A percentile compares a stretch with the other conserved stretches of the same genome.
Conservation (phyloP, 2,329 filamentous ascomycete species). For the Botrytis tulipae region DNA sequence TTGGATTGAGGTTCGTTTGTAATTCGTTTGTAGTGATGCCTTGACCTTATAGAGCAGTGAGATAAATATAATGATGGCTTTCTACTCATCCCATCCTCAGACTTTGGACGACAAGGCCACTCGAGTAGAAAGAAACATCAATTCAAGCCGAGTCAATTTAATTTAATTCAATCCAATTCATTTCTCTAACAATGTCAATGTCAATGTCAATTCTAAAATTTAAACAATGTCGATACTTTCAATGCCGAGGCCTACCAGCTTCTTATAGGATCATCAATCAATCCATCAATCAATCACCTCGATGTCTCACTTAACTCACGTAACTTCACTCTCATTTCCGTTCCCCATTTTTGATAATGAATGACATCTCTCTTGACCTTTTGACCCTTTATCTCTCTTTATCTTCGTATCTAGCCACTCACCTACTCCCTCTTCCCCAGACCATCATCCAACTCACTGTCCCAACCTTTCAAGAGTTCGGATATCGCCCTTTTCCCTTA, state of each 20-base stretch:
- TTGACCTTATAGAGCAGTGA: no score
- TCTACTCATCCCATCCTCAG: not conserved
- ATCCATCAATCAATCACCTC: not conserved
- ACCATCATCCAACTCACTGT: not conserved
- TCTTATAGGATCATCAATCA: not conserved
- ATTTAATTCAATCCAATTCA: not conserved
- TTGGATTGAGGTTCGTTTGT: not conserved
- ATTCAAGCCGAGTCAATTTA: not conserved
- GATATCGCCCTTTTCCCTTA: conserved; percentile 4
- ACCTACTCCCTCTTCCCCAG: not conserved
- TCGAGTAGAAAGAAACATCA: not conserved
- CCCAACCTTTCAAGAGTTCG: not conserved
- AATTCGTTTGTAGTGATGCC: not conserved
- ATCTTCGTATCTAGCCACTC: conserved; percentile 11
- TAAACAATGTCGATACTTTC: not conserved
- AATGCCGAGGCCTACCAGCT: not conserved
- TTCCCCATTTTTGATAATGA: conserved; percentile 10
- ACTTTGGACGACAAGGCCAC: not conserved
- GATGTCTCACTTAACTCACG: not conserved
- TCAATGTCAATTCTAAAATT: no score
- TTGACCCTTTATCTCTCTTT: not conserved
- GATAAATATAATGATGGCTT: not conserved
- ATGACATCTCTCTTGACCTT: not conserved
- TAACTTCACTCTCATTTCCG: not conserved
- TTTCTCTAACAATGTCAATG: not conserved